A percentile compares a stretch with the other conserved stretches of the same genome.
phyloP scores from a whole-genome alignment of 2,329 filamentous ascomycete species.

The Teratosphaeria viscida region DNA sequence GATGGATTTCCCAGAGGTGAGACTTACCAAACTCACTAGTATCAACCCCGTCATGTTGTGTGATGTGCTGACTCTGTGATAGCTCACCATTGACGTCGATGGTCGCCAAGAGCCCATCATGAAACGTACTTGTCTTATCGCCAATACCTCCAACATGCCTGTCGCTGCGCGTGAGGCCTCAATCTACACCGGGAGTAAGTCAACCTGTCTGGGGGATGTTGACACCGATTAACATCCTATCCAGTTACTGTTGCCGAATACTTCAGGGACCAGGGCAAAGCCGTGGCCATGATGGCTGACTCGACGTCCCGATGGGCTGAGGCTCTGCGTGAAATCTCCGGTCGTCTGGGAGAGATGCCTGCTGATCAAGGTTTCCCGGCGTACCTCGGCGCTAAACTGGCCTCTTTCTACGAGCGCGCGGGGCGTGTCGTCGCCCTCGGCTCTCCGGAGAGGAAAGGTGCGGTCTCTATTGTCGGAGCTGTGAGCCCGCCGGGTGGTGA shows the following conservation, averaged over 20 bases:
- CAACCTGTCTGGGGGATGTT: too few species aligned
- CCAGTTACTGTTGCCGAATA: conserved; percentile 79
- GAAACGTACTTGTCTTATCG: conserved; percentile 97
- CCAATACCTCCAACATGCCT: conserved; percentile 99
- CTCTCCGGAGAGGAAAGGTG: conserved; percentile 77
- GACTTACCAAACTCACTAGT: background rate
- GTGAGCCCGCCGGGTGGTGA: conserved; percentile 97
- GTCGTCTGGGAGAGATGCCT: conserved; percentile 98
- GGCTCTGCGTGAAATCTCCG: conserved; percentile 95
- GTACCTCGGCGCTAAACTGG: conserved; percentile 91
- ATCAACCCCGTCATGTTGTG: background rate
- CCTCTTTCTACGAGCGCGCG: conserved; percentile 98
- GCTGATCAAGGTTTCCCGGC: conserved; percentile 99
- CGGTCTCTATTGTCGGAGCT: conserved; percentile 94
- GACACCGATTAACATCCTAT: too few species aligned
- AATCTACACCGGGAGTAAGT: conserved; percentile 74
- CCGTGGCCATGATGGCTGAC: conserved; percentile 99
- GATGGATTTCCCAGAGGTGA: conserved; percentile 93
- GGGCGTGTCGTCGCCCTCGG: conserved; percentile 78
- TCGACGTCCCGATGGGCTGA: conserved; percentile 97
- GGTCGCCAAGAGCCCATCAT: conserved; percentile 97
- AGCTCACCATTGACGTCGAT: conserved; percentile 84
- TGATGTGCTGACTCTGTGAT: conserved; percentile 1
- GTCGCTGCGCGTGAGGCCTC: conserved; percentile 96
- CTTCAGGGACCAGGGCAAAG: conserved; percentile 91